phyloP scores from a whole-genome alignment of 2,329 filamentous ascomycete species.

The Cladosporium austrohemisphaericum region DNA sequence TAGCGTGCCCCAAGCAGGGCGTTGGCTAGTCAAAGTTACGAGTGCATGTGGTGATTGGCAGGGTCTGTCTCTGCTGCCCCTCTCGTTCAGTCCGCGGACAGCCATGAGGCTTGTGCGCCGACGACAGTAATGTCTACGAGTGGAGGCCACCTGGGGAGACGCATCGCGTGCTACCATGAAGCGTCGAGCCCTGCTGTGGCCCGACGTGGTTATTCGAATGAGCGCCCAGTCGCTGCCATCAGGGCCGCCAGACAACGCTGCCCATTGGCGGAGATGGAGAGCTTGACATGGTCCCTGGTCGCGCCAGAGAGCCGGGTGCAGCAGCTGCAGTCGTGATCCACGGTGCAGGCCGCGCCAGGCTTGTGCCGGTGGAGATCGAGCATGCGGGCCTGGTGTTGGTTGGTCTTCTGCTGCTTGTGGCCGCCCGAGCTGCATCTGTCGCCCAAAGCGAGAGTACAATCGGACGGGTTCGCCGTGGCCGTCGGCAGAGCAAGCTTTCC shows the following conservation, averaged over 20 bases:
- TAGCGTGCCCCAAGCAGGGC: slow-evolving; percentile 2
- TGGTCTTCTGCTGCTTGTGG: slow-evolving; percentile 1
- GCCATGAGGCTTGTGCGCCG: slow-evolving; percentile 14
- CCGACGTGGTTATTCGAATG: no score
- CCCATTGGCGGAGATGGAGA: slow-evolving; percentile 6
- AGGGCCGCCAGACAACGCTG: neutral
- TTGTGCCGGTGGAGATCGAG: slow-evolving; percentile 11
- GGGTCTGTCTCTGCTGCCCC: slow-evolving; percentile 12
- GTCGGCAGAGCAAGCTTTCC: no score
- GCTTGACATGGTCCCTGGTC: slow-evolving; percentile 8
- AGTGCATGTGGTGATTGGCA: neutral
- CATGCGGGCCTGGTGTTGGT: neutral
- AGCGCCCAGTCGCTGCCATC: neutral
- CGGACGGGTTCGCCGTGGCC: neutral
- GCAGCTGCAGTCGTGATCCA: slow-evolving; percentile 11
- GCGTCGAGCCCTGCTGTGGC: neutral
- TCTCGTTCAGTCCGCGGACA: slow-evolving; percentile 10
- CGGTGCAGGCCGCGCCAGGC: slow-evolving; percentile 8
- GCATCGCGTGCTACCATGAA: neutral
- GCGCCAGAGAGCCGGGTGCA: slow-evolving; percentile 9
- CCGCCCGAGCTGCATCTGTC: neutral
- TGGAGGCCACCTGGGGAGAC: neutral
- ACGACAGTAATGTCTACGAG: neutral
- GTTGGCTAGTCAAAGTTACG: neutral
- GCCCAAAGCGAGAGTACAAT: neutral